Evolutionary conservation across 1,284 basidiomycete species (phyloP).

Genomic region (Mycocalia duriaeana): DNA sequence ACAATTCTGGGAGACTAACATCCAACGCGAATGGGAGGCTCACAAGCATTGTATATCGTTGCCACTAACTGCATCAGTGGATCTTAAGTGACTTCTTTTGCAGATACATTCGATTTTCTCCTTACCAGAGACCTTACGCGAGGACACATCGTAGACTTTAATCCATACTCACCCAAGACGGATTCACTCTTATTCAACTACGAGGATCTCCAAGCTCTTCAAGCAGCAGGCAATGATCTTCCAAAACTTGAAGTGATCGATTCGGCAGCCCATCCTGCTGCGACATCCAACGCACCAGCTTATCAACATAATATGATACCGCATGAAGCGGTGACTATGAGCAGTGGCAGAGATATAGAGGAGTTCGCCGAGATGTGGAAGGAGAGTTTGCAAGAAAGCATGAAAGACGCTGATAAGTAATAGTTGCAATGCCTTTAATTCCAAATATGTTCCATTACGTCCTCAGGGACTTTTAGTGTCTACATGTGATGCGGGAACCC

Average conservation of each 20-base stretch:
- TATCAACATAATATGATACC: slow-evolving; percentile 92
- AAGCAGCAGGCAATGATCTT: slow-evolving; percentile 6
- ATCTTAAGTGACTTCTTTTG: slow-evolving; percentile 1
- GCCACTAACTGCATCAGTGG: slow-evolving; percentile 5
- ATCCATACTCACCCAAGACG: slow-evolving; percentile 81
- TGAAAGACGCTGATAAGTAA: slow-evolving; percentile 12
- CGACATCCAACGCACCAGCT: slow-evolving; percentile 61
- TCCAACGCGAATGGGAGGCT: slow-evolving; percentile 53
- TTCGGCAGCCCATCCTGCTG: slow-evolving; percentile 64
- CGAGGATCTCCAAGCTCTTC: slow-evolving; percentile 60
- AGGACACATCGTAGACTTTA: slow-evolving; percentile 86
- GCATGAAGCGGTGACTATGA: slow-evolving; percentile 78
- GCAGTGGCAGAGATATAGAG: slow-evolving; percentile 65
- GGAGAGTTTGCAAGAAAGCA: slow-evolving; percentile 47
- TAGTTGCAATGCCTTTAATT: too few species aligned
- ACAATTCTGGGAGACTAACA: slow-evolving; percentile 65
- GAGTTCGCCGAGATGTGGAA: slow-evolving; percentile 73
- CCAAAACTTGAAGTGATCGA: slow-evolving; percentile 71
- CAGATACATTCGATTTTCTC: slow-evolving; percentile 86
- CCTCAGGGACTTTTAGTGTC: background rate
- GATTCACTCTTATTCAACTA: slow-evolving; percentile 86
- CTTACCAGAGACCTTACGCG: slow-evolving; percentile 74
- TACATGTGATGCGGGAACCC: background rate
- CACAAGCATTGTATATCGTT: slow-evolving; percentile 69
- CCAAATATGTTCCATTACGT: too few species aligned